Base-by-base conservation (phyloP, 139 green algal species). In the Coccomyxa sp. region DNA sequence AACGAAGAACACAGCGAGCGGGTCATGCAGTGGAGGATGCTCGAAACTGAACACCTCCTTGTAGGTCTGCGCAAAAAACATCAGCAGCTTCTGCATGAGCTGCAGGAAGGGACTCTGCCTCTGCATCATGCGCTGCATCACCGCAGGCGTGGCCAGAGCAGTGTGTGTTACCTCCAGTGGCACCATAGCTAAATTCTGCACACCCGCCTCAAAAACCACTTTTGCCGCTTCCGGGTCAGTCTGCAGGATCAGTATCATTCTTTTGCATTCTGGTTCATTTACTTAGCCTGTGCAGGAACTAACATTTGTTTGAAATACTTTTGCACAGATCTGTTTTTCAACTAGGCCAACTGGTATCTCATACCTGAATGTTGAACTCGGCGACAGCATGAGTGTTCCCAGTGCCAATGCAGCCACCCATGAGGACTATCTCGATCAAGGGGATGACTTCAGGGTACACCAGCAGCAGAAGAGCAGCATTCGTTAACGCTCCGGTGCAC, bases 131-230 rank as follows among this genome's bases (percentile, higher is more conserved):
- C 87, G 71, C 15, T 82, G 57, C 57, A 98, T 82, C 13, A 98
- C 88, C 0, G 86, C 79, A 14, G 90, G 86, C 13, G 94, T 97
- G 17, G 91, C 93, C 27, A 99, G 86, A 1, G 94, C 95, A 7
- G 93, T 98, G 86, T 99, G 95, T 0, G 96, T 97, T 13, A 98
- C 94, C 89, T 99, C 96, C 15, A 99, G 84, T 0, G 96, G 96
- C 57, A 99, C 89, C 96, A 99, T 98, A 17, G 91, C 57, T 17
- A 86, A 67, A 13, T 99, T 83, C 0, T 77, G 85, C 31, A 92
- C 89, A 0, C 92, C 92, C 3, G 80, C 87, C 76, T 97, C 86
- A 67, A 99, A 96, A 30, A 99, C 95, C 0, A 96, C 85, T 25
- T 92, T 90, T 0, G 94, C 95, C 21, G 95, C 96, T 79, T 98